Conservation (phyloP, 1,284 basidiomycete species). For the Cryptococcus depauperatus region DNA sequence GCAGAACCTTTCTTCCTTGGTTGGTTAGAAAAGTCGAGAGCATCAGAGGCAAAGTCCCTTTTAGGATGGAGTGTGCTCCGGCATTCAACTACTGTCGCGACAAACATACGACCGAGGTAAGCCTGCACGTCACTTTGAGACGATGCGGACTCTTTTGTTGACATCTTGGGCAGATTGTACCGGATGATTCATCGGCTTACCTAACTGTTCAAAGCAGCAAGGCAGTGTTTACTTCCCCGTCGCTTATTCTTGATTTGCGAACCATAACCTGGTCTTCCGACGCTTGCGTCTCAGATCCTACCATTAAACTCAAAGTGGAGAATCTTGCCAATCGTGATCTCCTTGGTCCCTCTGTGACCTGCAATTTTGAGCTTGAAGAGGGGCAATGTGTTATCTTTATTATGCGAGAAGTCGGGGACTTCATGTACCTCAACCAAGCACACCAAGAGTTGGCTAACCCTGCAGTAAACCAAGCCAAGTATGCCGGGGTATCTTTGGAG, state of each 20-base stretch:
- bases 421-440: constrained; percentile 29
- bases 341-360: constrained; percentile 30
- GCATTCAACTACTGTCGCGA: constrained; percentile 86
- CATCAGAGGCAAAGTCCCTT: constrained; percentile 65
- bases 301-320: constrained; percentile 51
- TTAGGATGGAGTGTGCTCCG: constrained; percentile 77
- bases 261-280: constrained; percentile 51
- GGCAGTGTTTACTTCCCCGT: constrained; percentile 58
- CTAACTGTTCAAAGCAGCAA: constrained; percentile 51
- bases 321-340: constrained; percentile 31
- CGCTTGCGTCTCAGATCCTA: constrained; percentile 51
- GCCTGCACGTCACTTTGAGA: neutral
- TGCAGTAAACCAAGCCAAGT: constrained; percentile 38
- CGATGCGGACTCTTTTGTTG: neutral
- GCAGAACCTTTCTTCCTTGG: constrained; percentile 58
- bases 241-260: constrained; percentile 64
- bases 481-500: constrained; percentile 51
- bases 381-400: constrained; percentile 81
- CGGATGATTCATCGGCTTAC: constrained; percentile 48
- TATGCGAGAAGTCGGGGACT: constrained; percentile 51
- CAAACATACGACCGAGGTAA: constrained; percentile 55
- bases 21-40: constrained; percentile 77
- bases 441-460: constrained; percentile 35
- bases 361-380: constrained; percentile 57
- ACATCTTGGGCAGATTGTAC: constrained; percentile 29